Base-by-base conservation (phyloP, 1,139 yeast genomes). In the Yamadazyma dendronema region DNA sequence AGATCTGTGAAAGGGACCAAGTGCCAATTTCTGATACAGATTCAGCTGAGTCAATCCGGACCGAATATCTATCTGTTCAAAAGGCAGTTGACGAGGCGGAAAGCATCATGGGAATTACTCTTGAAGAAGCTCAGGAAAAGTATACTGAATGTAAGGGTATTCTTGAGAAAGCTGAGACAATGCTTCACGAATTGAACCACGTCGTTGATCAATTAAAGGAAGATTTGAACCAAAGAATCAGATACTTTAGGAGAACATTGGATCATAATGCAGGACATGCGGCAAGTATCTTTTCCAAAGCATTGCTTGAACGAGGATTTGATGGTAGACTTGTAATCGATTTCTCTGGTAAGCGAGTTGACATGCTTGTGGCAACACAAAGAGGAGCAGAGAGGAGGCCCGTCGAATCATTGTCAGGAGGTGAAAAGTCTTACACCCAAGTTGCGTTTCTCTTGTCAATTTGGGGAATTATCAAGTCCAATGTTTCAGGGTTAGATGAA, bases 391-490 rank as follows among this genome's bases (percentile, higher is more conserved):
- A 72, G 28, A 69, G 75, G 33, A 70, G 96, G 49, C 80, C 84
- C 28, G 88, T 87, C 11, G 88, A 82, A 44, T 84, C 96, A 0
- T 72, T 92, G 25, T 88, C 97, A 1, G 99, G 99, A 28, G 99
- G 99, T 31, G 98, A 94, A 56, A 90, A 90, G 57, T 88, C 97
- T 1, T 92, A 85, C 56, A 81, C 96, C 0, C 98, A 94, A 56
- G 82, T 92, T 47, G 87, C 97, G 0, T 72, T 94, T 40, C 65
- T 94, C 36, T 70, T 90, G 43, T 85, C 97, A 0, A 85, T 95
- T 31, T 94, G 99, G 99, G 80, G 81, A 45, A 83, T 88, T 17
- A 89, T 92, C 96, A 81, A 84, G 41, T 82, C 95, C 0, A 78
- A 84, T 42, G 75, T 94, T 16, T 75, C 95, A 42, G 97, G 97